phyloP scores from a whole-genome alignment of 1,139 yeast genomes.

The Candida sojae region DNA sequence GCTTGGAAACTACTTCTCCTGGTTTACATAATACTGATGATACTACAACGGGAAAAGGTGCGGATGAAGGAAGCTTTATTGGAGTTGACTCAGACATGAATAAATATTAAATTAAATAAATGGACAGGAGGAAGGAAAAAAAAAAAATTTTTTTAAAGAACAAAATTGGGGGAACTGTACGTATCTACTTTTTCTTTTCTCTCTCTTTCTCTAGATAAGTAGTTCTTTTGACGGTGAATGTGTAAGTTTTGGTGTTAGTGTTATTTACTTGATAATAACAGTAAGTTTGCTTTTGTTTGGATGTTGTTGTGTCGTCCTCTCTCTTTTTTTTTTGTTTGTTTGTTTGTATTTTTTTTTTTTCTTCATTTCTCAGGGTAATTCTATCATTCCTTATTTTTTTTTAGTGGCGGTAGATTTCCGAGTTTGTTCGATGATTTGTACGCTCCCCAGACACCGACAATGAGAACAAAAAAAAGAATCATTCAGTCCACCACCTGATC shows the following conservation, averaged over 20 bases:
- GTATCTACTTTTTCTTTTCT: background rate
- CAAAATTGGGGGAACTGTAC: background rate
- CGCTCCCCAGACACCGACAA: no score
- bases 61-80: conserved; percentile 52
- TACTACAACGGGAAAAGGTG: conserved; percentile 71
- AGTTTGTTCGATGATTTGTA: background rate
- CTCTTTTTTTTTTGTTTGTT: background rate
- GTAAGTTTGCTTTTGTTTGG: background rate
- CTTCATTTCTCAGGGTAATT: background rate
- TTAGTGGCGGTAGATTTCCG: background rate
- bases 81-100: conserved; percentile 35
- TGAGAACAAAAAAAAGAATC: no score
- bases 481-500: no score
- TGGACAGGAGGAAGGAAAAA: background rate
- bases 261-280: background rate
- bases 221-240: background rate
- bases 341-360: background rate
- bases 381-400: background rate
- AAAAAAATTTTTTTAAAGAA: background rate
- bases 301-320: background rate
- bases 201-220: background rate
- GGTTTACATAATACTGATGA: conserved; percentile 46
- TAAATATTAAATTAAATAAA: background rate
- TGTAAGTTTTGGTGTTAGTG: background rate
- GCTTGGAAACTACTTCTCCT: conserved; percentile 53